These are phyloP conservation scores for Boletus tylopilopsis DNA, from an alignment of 768 basidiomycete species.

Conservation along the genomic window DNA sequence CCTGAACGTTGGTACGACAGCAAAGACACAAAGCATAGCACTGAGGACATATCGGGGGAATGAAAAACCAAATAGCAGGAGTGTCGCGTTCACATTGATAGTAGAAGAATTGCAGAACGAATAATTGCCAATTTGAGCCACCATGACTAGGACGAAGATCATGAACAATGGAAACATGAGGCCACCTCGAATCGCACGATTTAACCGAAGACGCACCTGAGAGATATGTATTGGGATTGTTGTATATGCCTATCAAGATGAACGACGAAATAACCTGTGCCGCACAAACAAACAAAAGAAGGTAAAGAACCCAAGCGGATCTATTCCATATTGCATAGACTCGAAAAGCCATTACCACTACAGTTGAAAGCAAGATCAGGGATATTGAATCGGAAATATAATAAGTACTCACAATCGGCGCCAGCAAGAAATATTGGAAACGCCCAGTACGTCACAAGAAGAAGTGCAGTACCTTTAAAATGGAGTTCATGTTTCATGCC, in stretches of 20 bases:
- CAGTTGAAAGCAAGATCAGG: background rate
- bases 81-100: background rate
- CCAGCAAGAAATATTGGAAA: slow-evolving; percentile 1
- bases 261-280: background rate
- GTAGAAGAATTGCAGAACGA: background rate
- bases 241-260: background rate
- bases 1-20: background rate
- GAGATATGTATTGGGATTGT: background rate
- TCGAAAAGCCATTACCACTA: background rate
- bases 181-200: no score
- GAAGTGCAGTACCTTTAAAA: background rate
- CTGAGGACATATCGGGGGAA: background rate
- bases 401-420: slow-evolving; percentile 4
- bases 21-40: background rate
- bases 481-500: background rate
- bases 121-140: background rate
- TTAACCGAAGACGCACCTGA: background rate
- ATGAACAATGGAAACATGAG: no score
- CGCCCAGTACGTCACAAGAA: background rate
- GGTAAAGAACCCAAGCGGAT: background rate
- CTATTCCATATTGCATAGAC: background rate
- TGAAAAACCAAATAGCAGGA: background rate
- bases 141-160: background rate
- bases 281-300: background rate
- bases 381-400: background rate